Evolutionary conservation across 2,329 filamentous ascomycete genomes (phyloP).

Genomic region (Juglanconis sp.): DNA sequence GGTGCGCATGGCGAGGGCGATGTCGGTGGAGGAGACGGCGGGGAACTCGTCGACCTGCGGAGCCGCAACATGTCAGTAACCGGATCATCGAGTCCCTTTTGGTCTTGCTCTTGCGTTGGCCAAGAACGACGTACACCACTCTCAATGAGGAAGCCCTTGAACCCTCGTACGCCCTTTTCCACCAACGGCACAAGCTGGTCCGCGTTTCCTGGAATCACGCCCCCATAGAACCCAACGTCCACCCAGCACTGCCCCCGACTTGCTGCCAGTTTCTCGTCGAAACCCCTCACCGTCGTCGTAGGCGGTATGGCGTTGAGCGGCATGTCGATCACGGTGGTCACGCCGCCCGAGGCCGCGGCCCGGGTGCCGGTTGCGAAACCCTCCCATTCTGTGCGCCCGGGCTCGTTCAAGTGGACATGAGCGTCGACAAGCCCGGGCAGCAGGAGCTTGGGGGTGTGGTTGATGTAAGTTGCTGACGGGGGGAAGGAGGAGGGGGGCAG

Average conservation of each 20-base stretch:
- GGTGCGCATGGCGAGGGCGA: slow-evolving; percentile 74
- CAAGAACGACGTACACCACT: slow-evolving; percentile 73
- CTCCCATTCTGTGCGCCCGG: slow-evolving; percentile 96
- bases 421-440: slow-evolving; percentile 92
- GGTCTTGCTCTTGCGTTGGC: background rate
- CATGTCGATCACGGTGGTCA: slow-evolving; percentile 97
- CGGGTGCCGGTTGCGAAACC: slow-evolving; percentile 93
- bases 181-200: slow-evolving; percentile 76
- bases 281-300: slow-evolving; percentile 79
- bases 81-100: no score
- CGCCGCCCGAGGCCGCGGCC: slow-evolving; percentile 90
- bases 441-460: slow-evolving; percentile 81
- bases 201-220: slow-evolving; percentile 86
- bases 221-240: slow-evolving; percentile 97
- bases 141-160: slow-evolving; percentile 97
- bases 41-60: slow-evolving; percentile 89
- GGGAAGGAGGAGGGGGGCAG: slow-evolving; percentile 77
- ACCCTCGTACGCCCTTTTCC: slow-evolving; percentile 82
- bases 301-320: slow-evolving; percentile 95
- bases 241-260: slow-evolving; percentile 92
- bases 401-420: slow-evolving; percentile 96
- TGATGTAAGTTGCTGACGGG: slow-evolving; percentile 66
- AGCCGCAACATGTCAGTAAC: background rate
- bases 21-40: slow-evolving; percentile 76
- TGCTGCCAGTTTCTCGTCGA: slow-evolving; percentile 82